Percentiles rank a stretch among this genome's conserved stretches.
Conservation (phyloP, 495 filamentous ascomycete species). For the Aspergillus homomorphus region DNA sequence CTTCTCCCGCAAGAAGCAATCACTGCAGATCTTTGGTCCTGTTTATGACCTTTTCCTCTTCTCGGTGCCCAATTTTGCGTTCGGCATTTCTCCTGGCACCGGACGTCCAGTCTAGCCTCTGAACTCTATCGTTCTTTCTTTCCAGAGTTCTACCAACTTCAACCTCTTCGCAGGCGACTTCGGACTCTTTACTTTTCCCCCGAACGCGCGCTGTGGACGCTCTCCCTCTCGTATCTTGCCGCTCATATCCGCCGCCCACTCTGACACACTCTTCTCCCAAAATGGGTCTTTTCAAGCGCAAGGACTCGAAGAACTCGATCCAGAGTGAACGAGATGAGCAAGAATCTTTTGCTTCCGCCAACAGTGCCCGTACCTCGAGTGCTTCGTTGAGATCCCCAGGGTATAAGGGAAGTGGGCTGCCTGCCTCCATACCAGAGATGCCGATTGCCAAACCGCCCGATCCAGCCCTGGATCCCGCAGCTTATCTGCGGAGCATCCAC, state of each 20-base stretch:
- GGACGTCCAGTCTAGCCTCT: conserved; percentile 4
- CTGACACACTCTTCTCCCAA: conserved; percentile 5
- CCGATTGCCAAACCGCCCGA: conserved; percentile 83
- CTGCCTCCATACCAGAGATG: conserved; percentile 57
- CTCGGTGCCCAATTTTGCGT: conserved; percentile 7
- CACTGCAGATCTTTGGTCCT: conserved; percentile 15
- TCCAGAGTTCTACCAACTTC: conserved; percentile 3
- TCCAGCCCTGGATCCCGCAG: conserved; percentile 85
- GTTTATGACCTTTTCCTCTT: conserved; percentile 8
- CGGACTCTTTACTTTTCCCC: conserved; percentile 1
- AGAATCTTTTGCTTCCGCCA: conserved; percentile 47
- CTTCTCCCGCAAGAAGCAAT: conserved; percentile 1
- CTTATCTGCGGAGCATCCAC: conserved; percentile 86
- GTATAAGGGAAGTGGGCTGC: conserved; percentile 40
- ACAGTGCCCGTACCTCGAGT: conserved; percentile 51
- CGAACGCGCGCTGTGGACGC: conserved; percentile 1
- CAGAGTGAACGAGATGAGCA: conserved; percentile 48
- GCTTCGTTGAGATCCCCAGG: conserved; percentile 55
- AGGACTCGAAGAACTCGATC: conserved; percentile 51
- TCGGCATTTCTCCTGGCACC: background rate
- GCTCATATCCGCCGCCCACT: background rate
- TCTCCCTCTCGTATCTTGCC: background rate
- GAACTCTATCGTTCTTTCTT: background rate
- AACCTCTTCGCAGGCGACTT: conserved; percentile 3
- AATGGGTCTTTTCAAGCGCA: conserved; percentile 67